Conservation (phyloP, 345 rosid species). For the Salix viminalis region DNA sequence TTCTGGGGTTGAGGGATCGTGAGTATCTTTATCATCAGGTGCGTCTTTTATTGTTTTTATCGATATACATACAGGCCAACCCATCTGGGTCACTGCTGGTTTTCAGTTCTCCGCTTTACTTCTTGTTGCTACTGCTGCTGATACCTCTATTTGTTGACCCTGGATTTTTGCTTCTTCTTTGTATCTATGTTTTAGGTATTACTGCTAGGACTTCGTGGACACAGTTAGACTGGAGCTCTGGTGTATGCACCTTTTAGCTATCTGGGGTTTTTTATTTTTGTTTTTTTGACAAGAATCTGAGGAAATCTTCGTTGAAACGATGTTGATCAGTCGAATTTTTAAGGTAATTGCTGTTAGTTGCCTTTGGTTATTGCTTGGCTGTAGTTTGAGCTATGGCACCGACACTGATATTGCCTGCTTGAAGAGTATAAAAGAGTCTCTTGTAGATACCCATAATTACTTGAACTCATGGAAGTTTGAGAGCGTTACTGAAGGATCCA, state of each 20-base stretch:
- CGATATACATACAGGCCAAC: too few relatives aligned
- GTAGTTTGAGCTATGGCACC: constrained; percentile 37
- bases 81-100: background rate
- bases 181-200: constrained; percentile 26
- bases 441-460: constrained; percentile 44
- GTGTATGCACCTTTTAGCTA: constrained; percentile 8
- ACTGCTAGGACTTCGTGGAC: constrained; percentile 10
- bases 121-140: background rate
- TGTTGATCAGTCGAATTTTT: constrained; percentile 22
- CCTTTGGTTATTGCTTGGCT: constrained; percentile 36
- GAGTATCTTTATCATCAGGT: too few relatives aligned
- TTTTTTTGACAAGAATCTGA: constrained; percentile 12
- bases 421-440: constrained; percentile 26
- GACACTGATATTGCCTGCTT: constrained; percentile 51
- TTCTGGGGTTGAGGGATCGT: background rate
- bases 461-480: constrained; percentile 61
- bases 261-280: constrained; percentile 3
- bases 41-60: too few relatives aligned
- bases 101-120: background rate
- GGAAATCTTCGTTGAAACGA: constrained; percentile 20
- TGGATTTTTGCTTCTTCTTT: constrained; percentile 11
- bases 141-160: background rate
- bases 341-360: constrained; percentile 18
- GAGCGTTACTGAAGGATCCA: constrained; percentile 54
- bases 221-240: constrained; percentile 11